Base-by-base conservation (phyloP, 306 rosid species). In the Glycine soja region DNA sequence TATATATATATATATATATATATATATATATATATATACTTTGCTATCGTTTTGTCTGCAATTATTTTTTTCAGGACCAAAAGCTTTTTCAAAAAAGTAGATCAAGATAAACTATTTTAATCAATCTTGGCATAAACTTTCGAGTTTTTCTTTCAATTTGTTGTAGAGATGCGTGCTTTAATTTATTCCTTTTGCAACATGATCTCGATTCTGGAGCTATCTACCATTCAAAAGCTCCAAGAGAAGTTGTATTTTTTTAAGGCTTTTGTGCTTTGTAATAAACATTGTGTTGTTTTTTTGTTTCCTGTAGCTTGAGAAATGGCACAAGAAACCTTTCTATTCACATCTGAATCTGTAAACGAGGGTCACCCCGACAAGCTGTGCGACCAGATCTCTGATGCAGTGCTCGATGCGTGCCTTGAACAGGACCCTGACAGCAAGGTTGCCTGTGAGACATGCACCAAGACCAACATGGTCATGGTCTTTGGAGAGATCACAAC, bases 281-380 rank as follows among this genome's bases (percentile, higher is more conserved):
- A 81, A 45, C 48, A 6, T 75, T 72, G 15, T 75, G 14, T 13
- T 75, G 13, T 74, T 12, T 24, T 79, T 2, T 6, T 77, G 36
- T 30, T 76, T 24, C 30, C 30, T 24, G 30, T 24, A 24, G 94
- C 83, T 91, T 86, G 86, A 81, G 74, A 89, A 79, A 87, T 93
- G 97, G 97, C 90, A 81, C 94, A 87, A 66, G 98, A 93, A 85
- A 92, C 98, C 88, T 96, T 96, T 80, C 95, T 96, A 69, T 96
- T 79, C 80, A 96, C 99, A n/a, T 96, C 99, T 19, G 99, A 96
- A 72, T 96, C 99, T 0, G 99, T 96, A 19, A 96, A 96, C 43
- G 99, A 96, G 93, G 99, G 99, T 78, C 99, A 96, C 88, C 99
- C 99, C 0, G 99, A 96, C 97, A 96, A 96, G 94, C 91, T 96